phyloP scores from a whole-genome alignment of 2,329 filamentous ascomycete species.

The Fusarium sp. region DNA sequence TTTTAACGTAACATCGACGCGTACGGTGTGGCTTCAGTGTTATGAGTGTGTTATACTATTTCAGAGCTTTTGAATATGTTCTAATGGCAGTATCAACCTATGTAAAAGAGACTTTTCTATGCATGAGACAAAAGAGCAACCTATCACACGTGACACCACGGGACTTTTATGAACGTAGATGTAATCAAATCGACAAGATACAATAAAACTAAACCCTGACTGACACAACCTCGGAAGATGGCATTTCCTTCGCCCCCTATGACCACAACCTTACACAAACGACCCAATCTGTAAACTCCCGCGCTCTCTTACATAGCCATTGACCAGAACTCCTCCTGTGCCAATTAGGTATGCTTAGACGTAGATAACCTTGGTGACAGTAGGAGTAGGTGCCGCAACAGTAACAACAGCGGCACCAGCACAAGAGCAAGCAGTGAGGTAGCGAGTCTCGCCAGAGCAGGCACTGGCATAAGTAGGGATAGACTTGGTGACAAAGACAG shows the following conservation, averaged over 20 bases:
- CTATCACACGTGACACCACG: no score
- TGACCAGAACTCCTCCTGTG: background rate
- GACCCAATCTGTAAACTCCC: background rate
- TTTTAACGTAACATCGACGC: fast-evolving
- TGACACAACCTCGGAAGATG: background rate
- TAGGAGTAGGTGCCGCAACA: conserved; percentile 36
- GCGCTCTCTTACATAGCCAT: background rate
- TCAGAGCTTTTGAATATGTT: no score
- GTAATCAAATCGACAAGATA: no score
- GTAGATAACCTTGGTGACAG: conserved; percentile 36
- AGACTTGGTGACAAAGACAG: conserved; percentile 40
- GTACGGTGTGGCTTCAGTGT: no score
- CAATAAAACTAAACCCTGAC: no score
- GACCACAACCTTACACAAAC: background rate
- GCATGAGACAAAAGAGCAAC: no score
- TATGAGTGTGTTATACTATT: no score
- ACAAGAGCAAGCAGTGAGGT: conserved; percentile 44
- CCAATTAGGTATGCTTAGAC: background rate
- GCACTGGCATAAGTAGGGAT: conserved; percentile 43
- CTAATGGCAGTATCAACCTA: no score
- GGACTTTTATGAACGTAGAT: no score
- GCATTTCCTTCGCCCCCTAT: background rate
- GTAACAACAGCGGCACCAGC: conserved; percentile 33
- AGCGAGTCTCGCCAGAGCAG: conserved; percentile 41
- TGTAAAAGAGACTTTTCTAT: no score